Base-by-base conservation (phyloP, 1,139 yeast species). In the Saccharomyces hybrid region DNA sequence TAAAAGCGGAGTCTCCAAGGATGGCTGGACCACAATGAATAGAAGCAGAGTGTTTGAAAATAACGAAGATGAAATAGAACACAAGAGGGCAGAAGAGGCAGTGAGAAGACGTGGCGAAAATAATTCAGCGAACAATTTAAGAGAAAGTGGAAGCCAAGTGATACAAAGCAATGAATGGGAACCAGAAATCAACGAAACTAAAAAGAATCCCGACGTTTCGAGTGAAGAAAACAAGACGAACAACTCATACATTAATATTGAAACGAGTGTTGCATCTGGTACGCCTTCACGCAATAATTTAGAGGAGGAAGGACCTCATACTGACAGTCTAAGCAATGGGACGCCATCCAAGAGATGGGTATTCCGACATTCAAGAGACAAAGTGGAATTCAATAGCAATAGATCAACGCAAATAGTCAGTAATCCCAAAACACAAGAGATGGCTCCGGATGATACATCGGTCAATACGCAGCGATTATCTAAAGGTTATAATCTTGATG, bases 241-340 rank as follows among this genome's bases (percentile, higher is more conserved):
- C 13, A 16, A 38, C 44, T 38, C 44, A 9, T 38, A 7, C 3
- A 38, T 8, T 23, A 16, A 38, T 38, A 16, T 38, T 38, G 9
- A 9, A n/a, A 14, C 20, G 2, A 16, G 44, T 16, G 44, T 4
- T 38, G 25, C 44, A 16, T 38, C 44, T 16, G 44, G 44, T 9
- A 38, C 44, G 13, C 44, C 44, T 16, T 38, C 44, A 38, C 23
- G 3, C 7, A 38, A 38, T 5, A 38, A 38, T 16, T 3, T 9
- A 27, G 34, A 11, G 23, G 26, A 53, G 49, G 20, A 55, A 42
- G 5, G 9, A n/a, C 58, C 62, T 2, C 49, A 52, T 11, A 49
- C 57, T n/a, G 57, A 61, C 42, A 61, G 57, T 46, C 59, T 58
- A 13, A 60, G 59, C 9, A 59, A 58, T 29, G 59, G 53, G 3